Evolutionary conservation across 176 grass and related monocot genomes (phyloP).

Genomic region (Pontederia crassipes): DNA sequence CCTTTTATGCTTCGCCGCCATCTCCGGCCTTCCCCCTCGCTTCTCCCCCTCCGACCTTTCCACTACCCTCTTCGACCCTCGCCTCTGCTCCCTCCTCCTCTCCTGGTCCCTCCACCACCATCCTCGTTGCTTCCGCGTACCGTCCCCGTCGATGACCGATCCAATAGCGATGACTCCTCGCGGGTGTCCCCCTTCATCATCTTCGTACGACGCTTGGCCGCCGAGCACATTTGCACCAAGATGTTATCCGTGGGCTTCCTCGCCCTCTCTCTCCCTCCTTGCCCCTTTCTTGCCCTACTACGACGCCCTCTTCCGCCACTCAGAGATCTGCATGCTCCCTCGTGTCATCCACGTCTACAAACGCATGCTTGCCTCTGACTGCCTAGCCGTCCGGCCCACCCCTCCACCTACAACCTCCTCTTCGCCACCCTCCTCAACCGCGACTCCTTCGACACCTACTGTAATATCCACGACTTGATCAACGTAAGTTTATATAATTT

Average conservation of each 20-base stretch:
- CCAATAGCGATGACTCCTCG: too few relatives aligned
- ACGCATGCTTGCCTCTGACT: slow-evolving; percentile 48
- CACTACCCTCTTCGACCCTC: too few relatives aligned
- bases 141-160: slow-evolving; percentile 36
- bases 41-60: slow-evolving; percentile 45
- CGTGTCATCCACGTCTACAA: slow-evolving; percentile 88
- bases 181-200: slow-evolving; percentile 33
- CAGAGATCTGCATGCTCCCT: slow-evolving; percentile 42
- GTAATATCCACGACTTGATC: too few relatives aligned
- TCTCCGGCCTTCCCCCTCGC: slow-evolving; percentile 56
- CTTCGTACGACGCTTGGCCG: slow-evolving; percentile 48
- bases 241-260: slow-evolving; percentile 54
- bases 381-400: slow-evolving; percentile 35
- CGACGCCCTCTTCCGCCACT: slow-evolving; percentile 63
- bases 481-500: too few relatives aligned
- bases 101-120: slow-evolving; percentile 36
- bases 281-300: slow-evolving; percentile 28
- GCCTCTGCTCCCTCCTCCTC: slow-evolving; percentile 36
- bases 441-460: slow-evolving; percentile 42
- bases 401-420: slow-evolving; percentile 66
- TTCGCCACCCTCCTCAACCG: slow-evolving; percentile 57
- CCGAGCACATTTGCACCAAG: slow-evolving; percentile 43
- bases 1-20: slow-evolving; percentile 8
- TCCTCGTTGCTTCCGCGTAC: slow-evolving; percentile 28
- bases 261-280: slow-evolving; percentile 52